phyloP scores from a whole-genome alignment of 2,329 filamentous ascomycete genomes.

The Hymenoscyphus occultus region DNA sequence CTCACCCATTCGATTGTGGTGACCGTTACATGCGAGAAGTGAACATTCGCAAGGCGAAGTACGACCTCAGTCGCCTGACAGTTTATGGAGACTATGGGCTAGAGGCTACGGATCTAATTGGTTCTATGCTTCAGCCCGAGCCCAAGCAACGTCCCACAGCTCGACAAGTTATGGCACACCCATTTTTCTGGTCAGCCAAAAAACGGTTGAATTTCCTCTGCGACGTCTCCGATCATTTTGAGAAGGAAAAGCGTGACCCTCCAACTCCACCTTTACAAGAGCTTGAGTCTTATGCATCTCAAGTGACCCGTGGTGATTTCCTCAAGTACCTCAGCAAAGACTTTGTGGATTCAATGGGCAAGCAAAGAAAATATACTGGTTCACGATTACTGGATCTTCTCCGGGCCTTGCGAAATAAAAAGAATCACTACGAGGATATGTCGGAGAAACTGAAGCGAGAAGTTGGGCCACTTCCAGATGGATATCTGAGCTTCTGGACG shows the following conservation, averaged over 20 bases:
- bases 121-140: slow-evolving; percentile 65
- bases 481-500: slow-evolving; percentile 68
- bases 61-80: slow-evolving; percentile 68
- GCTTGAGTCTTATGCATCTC: slow-evolving; percentile 52
- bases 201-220: slow-evolving; percentile 91
- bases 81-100: slow-evolving; percentile 77
- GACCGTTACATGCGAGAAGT: slow-evolving; percentile 94
- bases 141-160: slow-evolving; percentile 65
- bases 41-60: slow-evolving; percentile 90
- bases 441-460: slow-evolving; percentile 69
- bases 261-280: slow-evolving; percentile 65
- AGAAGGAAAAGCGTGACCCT: slow-evolving; percentile 84
- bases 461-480: slow-evolving; percentile 61
- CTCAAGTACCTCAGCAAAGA: slow-evolving; percentile 69
- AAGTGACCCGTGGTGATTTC: slow-evolving; percentile 70
- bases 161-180: slow-evolving; percentile 79
- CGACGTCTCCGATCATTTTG: slow-evolving; percentile 94
- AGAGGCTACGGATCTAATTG: slow-evolving; percentile 84
- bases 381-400: slow-evolving; percentile 79
- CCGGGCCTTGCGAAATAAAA: slow-evolving; percentile 89
- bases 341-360: slow-evolving; percentile 86
- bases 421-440: slow-evolving; percentile 98
- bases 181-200: slow-evolving; percentile 93
- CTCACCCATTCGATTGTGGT: slow-evolving; percentile 90
- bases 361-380: slow-evolving; percentile 93